Percentiles rank a stretch among this genome's conserved stretches.
Conservation (phyloP, 306 rosid species). For the Cotoneaster glaucophyllus region DNA sequence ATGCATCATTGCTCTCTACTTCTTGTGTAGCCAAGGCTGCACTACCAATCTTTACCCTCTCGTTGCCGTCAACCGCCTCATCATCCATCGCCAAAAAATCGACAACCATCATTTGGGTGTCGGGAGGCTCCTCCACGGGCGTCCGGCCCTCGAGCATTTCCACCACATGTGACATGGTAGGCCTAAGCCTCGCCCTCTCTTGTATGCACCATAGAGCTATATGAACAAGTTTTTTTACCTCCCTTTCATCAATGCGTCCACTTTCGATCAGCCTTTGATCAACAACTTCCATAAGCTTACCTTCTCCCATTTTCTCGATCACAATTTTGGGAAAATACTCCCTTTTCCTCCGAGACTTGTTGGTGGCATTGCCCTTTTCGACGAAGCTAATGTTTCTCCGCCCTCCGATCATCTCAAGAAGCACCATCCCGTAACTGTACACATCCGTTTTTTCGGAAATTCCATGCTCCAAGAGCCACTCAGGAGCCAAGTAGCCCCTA, state of each 20-base stretch:
- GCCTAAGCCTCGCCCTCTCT: slow-evolving; percentile 69
- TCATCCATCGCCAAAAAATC: slow-evolving; percentile 52
- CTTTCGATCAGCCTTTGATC: slow-evolving; percentile 44
- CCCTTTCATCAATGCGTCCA: slow-evolving; percentile 51
- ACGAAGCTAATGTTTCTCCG: slow-evolving; percentile 47
- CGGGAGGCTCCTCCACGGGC: slow-evolving; percentile 67
- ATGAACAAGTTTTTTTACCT: slow-evolving; percentile 46
- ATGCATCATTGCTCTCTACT: slow-evolving; percentile 1
- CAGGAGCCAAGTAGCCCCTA: slow-evolving; percentile 87
- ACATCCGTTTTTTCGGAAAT: slow-evolving; percentile 74
- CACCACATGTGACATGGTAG: slow-evolving; percentile 57
- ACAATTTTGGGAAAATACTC: slow-evolving; percentile 62
- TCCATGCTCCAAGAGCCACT: slow-evolving; percentile 79
- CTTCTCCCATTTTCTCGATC: slow-evolving; percentile 60
- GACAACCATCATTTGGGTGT: slow-evolving; percentile 55
- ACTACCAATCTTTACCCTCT: slow-evolving; percentile 14
- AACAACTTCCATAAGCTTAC: slow-evolving; percentile 61
- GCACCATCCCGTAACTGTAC: slow-evolving; percentile 91
- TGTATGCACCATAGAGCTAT: slow-evolving; percentile 91
- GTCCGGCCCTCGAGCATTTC: slow-evolving; percentile 78
- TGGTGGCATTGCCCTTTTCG: slow-evolving; percentile 18
- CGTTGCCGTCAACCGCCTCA: slow-evolving; percentile 3
- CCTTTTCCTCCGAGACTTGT: slow-evolving; percentile 41
- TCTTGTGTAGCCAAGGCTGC: slow-evolving; percentile 16
- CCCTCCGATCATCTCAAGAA: slow-evolving; percentile 79